Percentiles rank a stretch among this genome's conserved stretches.
phyloP scores from a whole-genome alignment of 202 grass and related monocot genomes.

The Schoenoplectus tabernaemontani region DNA sequence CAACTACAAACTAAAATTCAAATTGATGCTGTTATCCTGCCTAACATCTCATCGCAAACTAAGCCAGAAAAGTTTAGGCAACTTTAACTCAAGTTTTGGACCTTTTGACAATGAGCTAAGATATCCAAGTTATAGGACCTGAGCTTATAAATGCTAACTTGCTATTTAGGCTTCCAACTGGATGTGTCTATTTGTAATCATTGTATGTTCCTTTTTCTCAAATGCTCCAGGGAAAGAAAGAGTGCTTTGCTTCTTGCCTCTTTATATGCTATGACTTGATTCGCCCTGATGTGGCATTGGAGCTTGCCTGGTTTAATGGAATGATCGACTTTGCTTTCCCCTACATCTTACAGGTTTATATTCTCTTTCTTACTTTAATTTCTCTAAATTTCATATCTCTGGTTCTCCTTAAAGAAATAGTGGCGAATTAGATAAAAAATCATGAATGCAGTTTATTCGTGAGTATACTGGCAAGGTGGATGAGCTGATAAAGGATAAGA shows the following conservation, averaged over 20 bases:
- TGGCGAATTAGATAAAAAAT: neutral
- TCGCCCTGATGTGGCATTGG: slow-evolving; percentile 68
- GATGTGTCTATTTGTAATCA: neutral
- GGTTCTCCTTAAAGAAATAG: neutral
- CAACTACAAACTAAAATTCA: neutral
- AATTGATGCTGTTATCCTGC: neutral
- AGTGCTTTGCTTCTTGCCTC: slow-evolving; percentile 87
- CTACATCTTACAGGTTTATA: slow-evolving; percentile 69
- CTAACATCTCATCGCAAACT: neutral
- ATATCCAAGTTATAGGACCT: neutral
- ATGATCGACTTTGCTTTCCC: slow-evolving; percentile 97
- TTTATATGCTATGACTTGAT: slow-evolving; percentile 96
- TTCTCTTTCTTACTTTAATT: neutral
- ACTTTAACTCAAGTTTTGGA: neutral
- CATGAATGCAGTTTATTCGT: slow-evolving; percentile 56
- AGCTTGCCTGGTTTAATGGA: slow-evolving; percentile 95
- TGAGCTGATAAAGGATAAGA: slow-evolving; percentile 77
- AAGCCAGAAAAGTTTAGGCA: too few relatives aligned
- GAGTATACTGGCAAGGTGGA: slow-evolving; percentile 89
- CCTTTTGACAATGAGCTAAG: neutral
- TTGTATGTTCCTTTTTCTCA: slow-evolving; percentile 1
- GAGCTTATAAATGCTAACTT: neutral
- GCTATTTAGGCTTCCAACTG: neutral
- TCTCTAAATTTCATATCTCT: neutral
- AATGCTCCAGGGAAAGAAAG: slow-evolving; percentile 73